Evolutionary conservation across 1,284 basidiomycete species (phyloP), one percentile per base, ranked within the genome.

Genomic region (Sanghuangporus sanghuang): DNA sequence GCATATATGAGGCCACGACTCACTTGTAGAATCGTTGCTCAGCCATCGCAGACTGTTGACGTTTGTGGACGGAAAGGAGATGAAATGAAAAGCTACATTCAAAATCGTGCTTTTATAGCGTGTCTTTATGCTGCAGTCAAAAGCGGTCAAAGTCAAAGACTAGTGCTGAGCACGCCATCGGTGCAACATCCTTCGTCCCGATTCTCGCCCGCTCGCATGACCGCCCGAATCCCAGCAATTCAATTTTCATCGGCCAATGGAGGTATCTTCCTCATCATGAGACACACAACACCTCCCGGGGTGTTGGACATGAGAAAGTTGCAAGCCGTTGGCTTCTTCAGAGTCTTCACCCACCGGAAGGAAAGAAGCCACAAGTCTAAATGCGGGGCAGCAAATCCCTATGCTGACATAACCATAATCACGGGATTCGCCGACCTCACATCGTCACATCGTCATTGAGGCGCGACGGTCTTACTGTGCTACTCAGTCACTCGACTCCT

Each of bases 11-110:
- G n/a, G 18, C 35, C 16, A 6, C 7, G 8, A 57, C 65, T 59
- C 8, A 63, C 65, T 63, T 66, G 62, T 66, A 63, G 52, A 66
- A 60, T 3, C 60, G 55, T 36, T 58, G 61, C 11, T 62, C 36
- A 21, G 64, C 48, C 64, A 65, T 65, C 8, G 21, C 21, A 11
- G 14, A 8, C 53, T 16, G 32, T 36, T 52, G 32, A 16, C 7
- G 50, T n/a, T 14, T 27, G 50, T 27, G 23, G 50, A 9, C 6
- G 50, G 8, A 6, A 35, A 52, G 9, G 16, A 46, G 7, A 46
- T 12, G 50, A 23, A 11, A 27, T 35, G 5, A 23, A 52, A 23
- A 52, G 50, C 18, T 27, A 52, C 27, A 6, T 11, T 9, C 7
- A 12, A 23, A 6, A 52, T 12, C 23, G 50, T 8, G 50, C 14